Conservation (phyloP, 441 rosid species). For the Bruguiera hainesii region DNA sequence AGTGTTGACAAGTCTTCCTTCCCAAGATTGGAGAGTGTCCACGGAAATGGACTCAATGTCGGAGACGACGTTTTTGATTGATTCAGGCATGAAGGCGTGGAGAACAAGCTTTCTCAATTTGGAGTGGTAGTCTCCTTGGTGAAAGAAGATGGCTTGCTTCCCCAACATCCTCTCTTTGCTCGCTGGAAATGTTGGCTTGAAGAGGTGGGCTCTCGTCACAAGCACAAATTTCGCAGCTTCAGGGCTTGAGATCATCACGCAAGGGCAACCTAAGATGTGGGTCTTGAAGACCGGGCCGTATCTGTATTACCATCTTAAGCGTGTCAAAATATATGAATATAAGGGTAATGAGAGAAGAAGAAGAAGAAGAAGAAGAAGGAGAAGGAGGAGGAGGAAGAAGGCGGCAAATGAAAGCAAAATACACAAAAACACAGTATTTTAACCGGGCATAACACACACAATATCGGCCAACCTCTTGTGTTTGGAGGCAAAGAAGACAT, state of each 20-base stretch:
- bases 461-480: slow-evolving; percentile 39
- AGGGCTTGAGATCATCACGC: slow-evolving; percentile 93
- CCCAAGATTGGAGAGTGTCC: slow-evolving; percentile 47
- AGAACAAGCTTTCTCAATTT: slow-evolving; percentile 86
- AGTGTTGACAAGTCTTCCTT: slow-evolving; percentile 62
- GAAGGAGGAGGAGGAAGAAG: too few species aligned
- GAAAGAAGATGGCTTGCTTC: slow-evolving; percentile 89
- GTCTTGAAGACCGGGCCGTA: slow-evolving; percentile 87
- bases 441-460: too few species aligned
- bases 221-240: slow-evolving; percentile 93
- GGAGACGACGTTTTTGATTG: slow-evolving; percentile 50
- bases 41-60: slow-evolving; percentile 58
- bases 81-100: slow-evolving; percentile 77
- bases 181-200: slow-evolving; percentile 95
- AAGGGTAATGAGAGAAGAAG: too few species aligned
- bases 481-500: slow-evolving; percentile 83
- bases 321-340: too few species aligned
- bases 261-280: slow-evolving; percentile 88
- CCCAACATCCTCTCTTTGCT: slow-evolving; percentile 97
- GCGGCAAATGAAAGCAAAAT: too few species aligned
- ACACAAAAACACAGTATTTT: too few species aligned
- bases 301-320: slow-evolving; percentile 23
- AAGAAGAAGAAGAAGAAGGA: too few species aligned
- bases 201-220: slow-evolving; percentile 66
- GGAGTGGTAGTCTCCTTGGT: slow-evolving; percentile 82